Base-by-base conservation (phyloP, 192 early-diverging fungal species). In the Linnemannia elongata region DNA sequence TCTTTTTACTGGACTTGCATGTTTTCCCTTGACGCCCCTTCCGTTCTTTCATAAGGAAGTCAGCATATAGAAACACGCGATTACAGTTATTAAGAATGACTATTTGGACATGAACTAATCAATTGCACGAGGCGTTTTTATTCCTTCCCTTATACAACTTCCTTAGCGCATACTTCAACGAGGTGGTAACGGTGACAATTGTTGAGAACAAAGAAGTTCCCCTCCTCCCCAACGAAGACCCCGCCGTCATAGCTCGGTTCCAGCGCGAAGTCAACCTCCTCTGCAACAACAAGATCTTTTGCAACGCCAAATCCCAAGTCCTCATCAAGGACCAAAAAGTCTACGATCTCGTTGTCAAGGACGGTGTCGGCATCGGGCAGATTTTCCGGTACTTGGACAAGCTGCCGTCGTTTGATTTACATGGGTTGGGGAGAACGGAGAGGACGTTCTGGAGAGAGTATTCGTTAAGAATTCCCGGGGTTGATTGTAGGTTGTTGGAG, bases 371-470 rank as follows among this genome's bases (percentile, higher is more conserved):
- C 4, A 88, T 90, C 74, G 89, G 89, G 3, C 89, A 90, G 68
- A 80, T 90, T 39, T 90, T 90, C 39, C 77, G 89, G 75, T 90
- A 90, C 63, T 49, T 90, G 20, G 89, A 88, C 49, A 75, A 52
- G 15, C 38, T 90, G 41, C 89, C 89, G 0, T 83, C 78, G 1
- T 90, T 90, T 82, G 83, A 88, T 20, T 77, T 90, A 17, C 82
- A 87, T 79, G 72, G 70, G 3, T 36, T 90, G 1, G 89, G 89
- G 30, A 76, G 85, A 45, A 88, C 69, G 10, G 76, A 72, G 4
- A 68, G 82, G 39, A 90, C 80, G 10, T 90, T 85, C 63, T 90
- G 89, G 89, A 76, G 89, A 71, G 80, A 84, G 54, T 90, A 90
- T 44, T 88, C 81, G 35, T 69, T 90, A 22, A 42, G 47, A 30